Evolutionary conservation across 495 filamentous ascomycete species (phyloP).

Genomic region (Neurospora hispaniola): DNA sequence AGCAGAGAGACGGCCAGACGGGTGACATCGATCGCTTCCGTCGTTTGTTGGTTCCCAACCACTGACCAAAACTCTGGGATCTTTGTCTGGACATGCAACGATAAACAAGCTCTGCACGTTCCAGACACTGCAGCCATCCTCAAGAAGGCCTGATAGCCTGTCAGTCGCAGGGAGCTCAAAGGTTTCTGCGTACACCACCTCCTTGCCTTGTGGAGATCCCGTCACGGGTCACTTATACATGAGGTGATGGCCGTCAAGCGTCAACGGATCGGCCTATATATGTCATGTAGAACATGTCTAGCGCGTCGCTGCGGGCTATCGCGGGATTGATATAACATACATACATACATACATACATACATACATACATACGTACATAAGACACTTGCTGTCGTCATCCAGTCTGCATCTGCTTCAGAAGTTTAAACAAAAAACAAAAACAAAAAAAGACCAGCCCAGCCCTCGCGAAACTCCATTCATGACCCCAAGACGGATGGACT

Average conservation of each 20-base stretch:
- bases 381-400: neutral
- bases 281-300: neutral
- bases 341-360: neutral
- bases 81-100: neutral
- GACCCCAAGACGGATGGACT: neutral
- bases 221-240: neutral
- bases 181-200: neutral
- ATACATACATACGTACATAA: neutral
- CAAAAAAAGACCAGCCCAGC: neutral
- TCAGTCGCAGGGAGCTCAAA: neutral
- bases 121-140: neutral
- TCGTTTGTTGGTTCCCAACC: slow-evolving; percentile 1
- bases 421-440: neutral
- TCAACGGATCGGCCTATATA: neutral
- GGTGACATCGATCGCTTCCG: slow-evolving; percentile 4
- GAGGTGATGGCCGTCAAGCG: neutral
- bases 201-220: neutral
- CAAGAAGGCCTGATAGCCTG: slow-evolving; percentile 1
- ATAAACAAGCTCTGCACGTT: slow-evolving; percentile 5
- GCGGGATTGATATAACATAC: neutral
- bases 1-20: neutral
- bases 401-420: neutral
- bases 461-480: neutral
- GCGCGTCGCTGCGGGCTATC: neutral
- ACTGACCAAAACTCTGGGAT: slow-evolving; percentile 8